phyloP scores from a whole-genome alignment of 495 filamentous ascomycete genomes.

The Penicillium diatomitis region DNA sequence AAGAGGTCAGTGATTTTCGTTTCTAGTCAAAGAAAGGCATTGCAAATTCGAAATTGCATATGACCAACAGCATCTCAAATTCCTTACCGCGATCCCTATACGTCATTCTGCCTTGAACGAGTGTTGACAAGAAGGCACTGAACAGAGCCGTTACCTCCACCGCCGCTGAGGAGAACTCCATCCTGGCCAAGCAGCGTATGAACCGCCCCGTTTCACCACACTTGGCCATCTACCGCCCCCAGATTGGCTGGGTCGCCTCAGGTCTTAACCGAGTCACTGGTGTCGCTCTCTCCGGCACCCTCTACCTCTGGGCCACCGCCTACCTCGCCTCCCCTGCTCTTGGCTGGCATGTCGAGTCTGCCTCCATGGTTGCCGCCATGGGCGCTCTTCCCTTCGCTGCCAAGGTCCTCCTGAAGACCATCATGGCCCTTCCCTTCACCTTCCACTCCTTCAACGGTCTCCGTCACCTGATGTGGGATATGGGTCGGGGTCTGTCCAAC shows the following conservation, averaged over 20 bases:
- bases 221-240: constrained; percentile 77
- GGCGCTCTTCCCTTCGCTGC: constrained; percentile 58
- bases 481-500: constrained; percentile 58
- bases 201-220: constrained; percentile 81
- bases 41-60: not conserved
- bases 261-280: constrained; percentile 76
- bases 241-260: constrained; percentile 77
- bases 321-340: constrained; percentile 76
- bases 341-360: constrained; percentile 79
- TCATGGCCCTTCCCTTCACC: constrained; percentile 71
- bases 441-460: constrained; percentile 82
- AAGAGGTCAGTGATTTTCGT: constrained; percentile 37
- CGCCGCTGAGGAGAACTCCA: constrained; percentile 49
- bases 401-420: constrained; percentile 65
- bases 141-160: constrained; percentile 46
- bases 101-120: constrained; percentile 16
- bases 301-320: constrained; percentile 76
- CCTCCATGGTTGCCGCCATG: constrained; percentile 68
- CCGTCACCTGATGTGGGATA: constrained; percentile 86
- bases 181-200: constrained; percentile 80
- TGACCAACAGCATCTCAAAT: no score
- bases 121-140: constrained; percentile 8
- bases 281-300: constrained; percentile 53
- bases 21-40: not conserved
- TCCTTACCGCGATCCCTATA: constrained; percentile 8